Base-by-base conservation (phyloP, 2,329 filamentous ascomycete species). In the Claviceps arundinis region DNA sequence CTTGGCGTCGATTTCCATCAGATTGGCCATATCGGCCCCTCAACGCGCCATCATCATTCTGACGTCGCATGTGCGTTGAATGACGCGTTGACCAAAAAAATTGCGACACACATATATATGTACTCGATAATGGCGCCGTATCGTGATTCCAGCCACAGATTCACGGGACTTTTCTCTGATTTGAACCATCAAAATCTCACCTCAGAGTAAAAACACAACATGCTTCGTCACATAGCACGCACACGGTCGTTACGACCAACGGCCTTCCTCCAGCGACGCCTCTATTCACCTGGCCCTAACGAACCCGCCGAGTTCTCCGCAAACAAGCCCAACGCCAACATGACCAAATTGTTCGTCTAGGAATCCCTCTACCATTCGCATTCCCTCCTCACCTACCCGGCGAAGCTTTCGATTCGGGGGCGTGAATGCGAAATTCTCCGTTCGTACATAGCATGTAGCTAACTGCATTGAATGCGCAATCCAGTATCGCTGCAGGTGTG, bases 251-350 rank as follows among this genome's bases (percentile, higher is more conserved):
- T 50, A 4, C n/a, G 48, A 9, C 48, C 26, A 14, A 19, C 42
- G 13, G 9, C 14, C 13, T 24, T 13, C 17, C 9, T 30, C 19
- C 42, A 30, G 30, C 17, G 17, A 30, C 41, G 49, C 14, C 42
- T 30, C 11, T 50, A 45, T n/a, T 30, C 49, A 14, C 17, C 22
- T 19, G 40, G 26, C 14, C 49, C 49, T 14, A 19, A 24, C 16
- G 43, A 50, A 8, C 16, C 49, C 7, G 49, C 49, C 17, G 49
- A 46, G 14, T 50, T 50, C 42, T 17, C 49, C 4, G 49, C 49
- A 9, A 38, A 26, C 1, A 50, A 50, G 37, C 1, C n/a, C 17
- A 38, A 34, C 17, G 38, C 42, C 8, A 40, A 30, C 22, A 45
- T 34, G 2, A 46, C 34, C 13, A 50, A 50, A 17, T 17, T n/a